Evolutionary conservation across 306 rosid species (phyloP).

Genomic region (Mimosa bimucronata): DNA sequence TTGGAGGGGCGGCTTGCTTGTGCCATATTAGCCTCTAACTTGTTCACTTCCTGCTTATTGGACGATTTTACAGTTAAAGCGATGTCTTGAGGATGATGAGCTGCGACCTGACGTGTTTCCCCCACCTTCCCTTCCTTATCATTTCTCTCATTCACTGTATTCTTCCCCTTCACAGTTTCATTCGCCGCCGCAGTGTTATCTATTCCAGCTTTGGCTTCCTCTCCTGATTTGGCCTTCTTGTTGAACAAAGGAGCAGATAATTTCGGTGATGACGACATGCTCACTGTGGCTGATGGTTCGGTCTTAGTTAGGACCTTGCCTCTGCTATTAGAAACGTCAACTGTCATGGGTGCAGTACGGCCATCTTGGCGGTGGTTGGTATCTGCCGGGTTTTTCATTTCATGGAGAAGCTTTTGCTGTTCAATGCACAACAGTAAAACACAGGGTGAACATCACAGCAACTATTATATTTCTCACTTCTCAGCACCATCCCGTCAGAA

Average conservation of each 20-base stretch:
- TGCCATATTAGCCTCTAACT: conserved; percentile 47
- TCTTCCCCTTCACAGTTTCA: conserved; percentile 44
- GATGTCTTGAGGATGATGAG: conserved; percentile 39
- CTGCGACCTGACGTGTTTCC: conserved; percentile 34
- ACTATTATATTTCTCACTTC: conserved; percentile 15
- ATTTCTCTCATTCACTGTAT: conserved; percentile 33
- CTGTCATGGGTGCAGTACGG: conserved; percentile 35
- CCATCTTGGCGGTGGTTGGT: conserved; percentile 42
- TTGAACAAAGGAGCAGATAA: conserved; percentile 61
- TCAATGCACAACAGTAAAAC: conserved; percentile 20
- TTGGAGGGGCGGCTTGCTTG: conserved; percentile 62
- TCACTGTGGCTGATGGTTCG: conserved; percentile 49
- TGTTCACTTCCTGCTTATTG: conserved; percentile 47
- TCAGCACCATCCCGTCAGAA: conserved; percentile 9
- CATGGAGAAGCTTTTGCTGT: conserved; percentile 75
- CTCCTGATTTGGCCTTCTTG: conserved; percentile 68
- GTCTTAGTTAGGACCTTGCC: conserved; percentile 38
- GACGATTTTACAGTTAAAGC: conserved; percentile 44
- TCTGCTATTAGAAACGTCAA: conserved; percentile 37
- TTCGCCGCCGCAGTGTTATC: conserved; percentile 33
- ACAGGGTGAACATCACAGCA: conserved; percentile 30
- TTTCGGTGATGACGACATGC: conserved; percentile 46
- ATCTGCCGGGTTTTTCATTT: conserved; percentile 45
- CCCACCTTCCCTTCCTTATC: conserved; percentile 47
- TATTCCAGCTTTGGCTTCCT: conserved; percentile 44